Conservation (phyloP, 352 stramenopile genomes). For the Pythium sp. region DNA sequence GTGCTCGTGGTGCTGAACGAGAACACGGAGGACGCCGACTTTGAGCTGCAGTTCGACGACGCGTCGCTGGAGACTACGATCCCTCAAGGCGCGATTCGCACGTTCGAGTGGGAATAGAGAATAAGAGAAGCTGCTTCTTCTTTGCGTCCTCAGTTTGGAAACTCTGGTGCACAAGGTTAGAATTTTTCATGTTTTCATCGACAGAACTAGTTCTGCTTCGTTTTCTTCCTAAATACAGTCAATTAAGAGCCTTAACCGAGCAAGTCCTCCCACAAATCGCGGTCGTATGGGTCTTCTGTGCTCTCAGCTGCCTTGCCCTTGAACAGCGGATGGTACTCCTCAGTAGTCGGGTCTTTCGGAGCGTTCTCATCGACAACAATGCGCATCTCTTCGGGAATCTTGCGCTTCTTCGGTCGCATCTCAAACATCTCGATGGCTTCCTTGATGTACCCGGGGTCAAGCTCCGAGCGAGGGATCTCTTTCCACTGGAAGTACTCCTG, state of each 20-base stretch:
- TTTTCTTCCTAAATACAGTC: slow-evolving; percentile 12
- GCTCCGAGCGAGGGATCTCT: slow-evolving; percentile 48
- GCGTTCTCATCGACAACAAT: slow-evolving; percentile 34
- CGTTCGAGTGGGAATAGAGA: slow-evolving; percentile 55
- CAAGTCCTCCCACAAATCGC: slow-evolving; percentile 68
- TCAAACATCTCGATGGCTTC: slow-evolving; percentile 80
- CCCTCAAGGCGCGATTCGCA: slow-evolving; percentile 60
- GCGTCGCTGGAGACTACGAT: slow-evolving; percentile 49
- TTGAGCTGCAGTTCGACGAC: slow-evolving; percentile 54
- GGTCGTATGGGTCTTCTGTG: slow-evolving; percentile 50
- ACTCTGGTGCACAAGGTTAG: slow-evolving; percentile 3
- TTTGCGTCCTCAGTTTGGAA: not conserved
- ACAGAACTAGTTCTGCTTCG: not conserved
- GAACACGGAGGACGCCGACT: slow-evolving; percentile 70
- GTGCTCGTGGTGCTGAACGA: slow-evolving; percentile 85
- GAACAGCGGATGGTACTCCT: slow-evolving; percentile 47
- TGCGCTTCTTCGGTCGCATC: slow-evolving; percentile 73
- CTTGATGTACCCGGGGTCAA: slow-evolving; percentile 68
- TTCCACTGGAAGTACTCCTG: slow-evolving; percentile 77
- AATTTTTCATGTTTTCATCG: slow-evolving; percentile 4
- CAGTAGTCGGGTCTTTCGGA: slow-evolving; percentile 19
- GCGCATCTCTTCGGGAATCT: slow-evolving; percentile 65
- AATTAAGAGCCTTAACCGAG: slow-evolving; percentile 27
- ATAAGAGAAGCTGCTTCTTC: not conserved
- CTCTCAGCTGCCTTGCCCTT: slow-evolving; percentile 18